Conservation (phyloP, 805 yeast species). For the Teunomyces atbi region DNA sequence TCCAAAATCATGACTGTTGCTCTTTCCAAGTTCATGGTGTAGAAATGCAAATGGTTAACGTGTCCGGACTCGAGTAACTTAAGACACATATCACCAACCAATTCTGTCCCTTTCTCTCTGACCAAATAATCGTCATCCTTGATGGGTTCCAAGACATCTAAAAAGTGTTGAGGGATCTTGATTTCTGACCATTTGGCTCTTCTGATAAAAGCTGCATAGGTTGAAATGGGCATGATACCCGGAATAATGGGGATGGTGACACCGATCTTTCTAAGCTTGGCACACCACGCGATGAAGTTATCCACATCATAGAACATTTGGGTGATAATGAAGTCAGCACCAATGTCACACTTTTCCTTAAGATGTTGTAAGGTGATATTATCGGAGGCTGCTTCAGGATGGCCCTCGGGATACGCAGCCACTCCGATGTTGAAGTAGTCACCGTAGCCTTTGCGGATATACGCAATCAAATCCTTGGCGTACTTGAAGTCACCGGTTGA, state of each 20-base stretch:
- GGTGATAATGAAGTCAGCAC: constrained; percentile 91
- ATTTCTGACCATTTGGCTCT: constrained; percentile 95
- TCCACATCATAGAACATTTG: constrained; percentile 97
- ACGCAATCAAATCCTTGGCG: constrained; percentile 80
- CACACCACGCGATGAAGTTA: constrained; percentile 79
- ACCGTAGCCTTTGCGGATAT: constrained; percentile 77
- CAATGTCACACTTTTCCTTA: constrained; percentile 88
- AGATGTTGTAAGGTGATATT: constrained; percentile 54
- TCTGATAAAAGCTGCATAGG: constrained; percentile 87
- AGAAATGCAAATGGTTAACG: constrained; percentile 87
- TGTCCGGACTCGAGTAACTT: constrained; percentile 66
- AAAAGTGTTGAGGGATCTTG: constrained; percentile 70
- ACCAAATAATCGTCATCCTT: constrained; percentile 89
- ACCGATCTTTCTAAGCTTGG: constrained; percentile 64
- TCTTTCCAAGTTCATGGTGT: constrained; percentile 96
- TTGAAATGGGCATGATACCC: constrained; percentile 98
- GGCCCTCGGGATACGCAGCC: constrained; percentile 98
- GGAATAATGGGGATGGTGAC: constrained; percentile 88
- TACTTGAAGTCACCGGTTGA: constrained; percentile 82
- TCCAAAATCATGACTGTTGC: constrained; percentile 87
- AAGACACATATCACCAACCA: constrained; percentile 81
- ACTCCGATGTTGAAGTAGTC: constrained; percentile 92
- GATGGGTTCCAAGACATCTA: constrained; percentile 69
- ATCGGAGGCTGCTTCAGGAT: constrained; percentile 74
- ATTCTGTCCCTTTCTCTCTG: constrained; percentile 78